A percentile compares a stretch with the other conserved stretches of the same genome.
Conservation (phyloP, 768 basidiomycete species). For the Daedaleopsis sinensis region DNA sequence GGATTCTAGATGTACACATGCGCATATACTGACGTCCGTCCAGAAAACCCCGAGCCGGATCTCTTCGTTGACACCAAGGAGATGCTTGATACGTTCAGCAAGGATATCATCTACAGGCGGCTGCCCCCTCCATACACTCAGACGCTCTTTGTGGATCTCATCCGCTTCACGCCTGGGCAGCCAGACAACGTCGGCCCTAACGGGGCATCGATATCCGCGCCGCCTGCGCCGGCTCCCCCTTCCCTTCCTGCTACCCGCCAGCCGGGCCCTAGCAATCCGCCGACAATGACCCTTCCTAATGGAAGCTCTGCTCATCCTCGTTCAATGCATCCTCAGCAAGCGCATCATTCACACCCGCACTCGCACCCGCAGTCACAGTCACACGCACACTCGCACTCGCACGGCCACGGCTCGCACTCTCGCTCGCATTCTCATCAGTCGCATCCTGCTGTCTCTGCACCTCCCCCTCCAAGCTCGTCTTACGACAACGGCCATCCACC, state of each 20-base stretch:
- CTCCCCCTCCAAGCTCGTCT: conserved; percentile 9
- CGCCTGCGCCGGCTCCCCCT: conserved; percentile 18
- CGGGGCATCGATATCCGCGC: conserved; percentile 26
- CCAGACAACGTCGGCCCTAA: conserved; percentile 42
- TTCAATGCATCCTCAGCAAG: conserved; percentile 11
- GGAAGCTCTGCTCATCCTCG: conserved; percentile 18
- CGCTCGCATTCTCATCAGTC: conserved; percentile 39
- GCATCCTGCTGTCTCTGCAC: conserved; percentile 39
- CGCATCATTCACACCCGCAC: conserved; percentile 6
- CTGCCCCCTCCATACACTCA: conserved; percentile 63
- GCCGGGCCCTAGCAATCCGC: background rate
- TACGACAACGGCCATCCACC: conserved; percentile 14
- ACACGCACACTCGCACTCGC: conserved; percentile 10
- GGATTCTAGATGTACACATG: background rate
- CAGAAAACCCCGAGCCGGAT: conserved; percentile 53
- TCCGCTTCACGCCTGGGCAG: conserved; percentile 60
- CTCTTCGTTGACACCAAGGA: conserved; percentile 71
- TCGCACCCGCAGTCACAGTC: conserved; percentile 6
- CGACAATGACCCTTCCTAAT: conserved; percentile 10
- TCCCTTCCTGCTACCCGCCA: conserved; percentile 13
- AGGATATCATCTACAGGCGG: conserved; percentile 69
- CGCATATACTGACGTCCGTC: conserved; percentile 20
- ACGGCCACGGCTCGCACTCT: background rate
- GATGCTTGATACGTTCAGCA: conserved; percentile 77
- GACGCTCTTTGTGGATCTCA: conserved; percentile 76